Conservation (phyloP, 2,329 filamentous ascomycete genomes). For the Aspergillus glaucus region DNA sequence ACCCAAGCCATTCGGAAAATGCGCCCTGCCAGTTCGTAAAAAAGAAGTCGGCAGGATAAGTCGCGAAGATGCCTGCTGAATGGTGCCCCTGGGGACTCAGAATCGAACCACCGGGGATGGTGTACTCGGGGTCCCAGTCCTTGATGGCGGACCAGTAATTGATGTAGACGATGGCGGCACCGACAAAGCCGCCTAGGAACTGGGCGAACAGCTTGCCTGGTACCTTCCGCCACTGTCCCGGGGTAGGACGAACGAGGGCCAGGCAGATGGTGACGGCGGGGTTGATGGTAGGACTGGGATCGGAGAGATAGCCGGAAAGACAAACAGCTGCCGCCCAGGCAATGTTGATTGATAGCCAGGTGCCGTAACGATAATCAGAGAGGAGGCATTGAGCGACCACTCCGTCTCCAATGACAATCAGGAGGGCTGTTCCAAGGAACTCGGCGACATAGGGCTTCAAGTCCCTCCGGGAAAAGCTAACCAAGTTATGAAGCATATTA, state of each 20-base stretch:
- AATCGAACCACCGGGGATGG: slow-evolving; percentile 24
- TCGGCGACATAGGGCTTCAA: slow-evolving; percentile 23
- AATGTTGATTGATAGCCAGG: slow-evolving; percentile 29
- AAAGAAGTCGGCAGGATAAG: slow-evolving; percentile 19
- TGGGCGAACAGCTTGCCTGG: slow-evolving; percentile 23
- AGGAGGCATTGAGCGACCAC: slow-evolving; percentile 27
- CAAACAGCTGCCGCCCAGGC: slow-evolving; percentile 26
- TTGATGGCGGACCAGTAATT: slow-evolving; percentile 26
- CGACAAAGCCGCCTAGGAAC: slow-evolving; percentile 25
- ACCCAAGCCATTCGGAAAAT: slow-evolving; percentile 22
- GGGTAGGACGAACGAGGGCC: slow-evolving; percentile 22
- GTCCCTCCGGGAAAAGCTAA: slow-evolving; percentile 9
- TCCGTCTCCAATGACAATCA: slow-evolving; percentile 27
- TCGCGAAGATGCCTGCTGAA: slow-evolving; percentile 24
- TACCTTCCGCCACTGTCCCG: slow-evolving; percentile 21
- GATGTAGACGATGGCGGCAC: slow-evolving; percentile 23
- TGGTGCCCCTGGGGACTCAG: slow-evolving; percentile 22
- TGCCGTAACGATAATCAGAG: slow-evolving; percentile 27
- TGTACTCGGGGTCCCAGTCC: slow-evolving; percentile 27
- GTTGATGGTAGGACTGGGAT: slow-evolving; percentile 24
- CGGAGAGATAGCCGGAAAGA: slow-evolving; percentile 20
- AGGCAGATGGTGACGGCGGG: slow-evolving; percentile 20
- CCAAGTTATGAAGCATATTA: not conserved
- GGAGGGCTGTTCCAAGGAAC: slow-evolving; percentile 26
- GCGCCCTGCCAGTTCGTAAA: slow-evolving; percentile 27